Evolutionary conservation across 1,284 basidiomycete species (phyloP).

Genomic region (Sporisorium exsertum): DNA sequence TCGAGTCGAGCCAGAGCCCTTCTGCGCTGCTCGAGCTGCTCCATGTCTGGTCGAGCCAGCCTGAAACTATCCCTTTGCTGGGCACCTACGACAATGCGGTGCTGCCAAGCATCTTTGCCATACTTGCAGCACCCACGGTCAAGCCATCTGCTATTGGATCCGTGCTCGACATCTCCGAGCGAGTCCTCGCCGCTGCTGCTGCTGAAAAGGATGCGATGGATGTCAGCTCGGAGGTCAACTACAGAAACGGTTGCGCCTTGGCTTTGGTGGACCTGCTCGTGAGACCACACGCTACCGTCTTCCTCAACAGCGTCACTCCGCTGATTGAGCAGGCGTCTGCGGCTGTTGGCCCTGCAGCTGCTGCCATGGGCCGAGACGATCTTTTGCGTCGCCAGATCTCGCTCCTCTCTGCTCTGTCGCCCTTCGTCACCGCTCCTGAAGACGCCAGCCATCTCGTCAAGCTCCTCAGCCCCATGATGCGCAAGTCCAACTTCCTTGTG

Average conservation of each 20-base stretch:
- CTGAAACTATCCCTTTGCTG: constrained; percentile 76
- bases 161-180: constrained; percentile 88
- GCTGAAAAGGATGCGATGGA: constrained; percentile 29
- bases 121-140: constrained; percentile 83
- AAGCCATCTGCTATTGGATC: constrained; percentile 84
- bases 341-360: constrained; percentile 75
- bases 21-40: constrained; percentile 90
- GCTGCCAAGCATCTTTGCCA: constrained; percentile 83
- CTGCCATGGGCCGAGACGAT: constrained; percentile 75
- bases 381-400: constrained; percentile 84
- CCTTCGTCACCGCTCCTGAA: constrained; percentile 77
- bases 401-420: constrained; percentile 83
- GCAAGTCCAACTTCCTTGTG: constrained; percentile 80
- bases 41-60: constrained; percentile 79
- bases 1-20: constrained; percentile 91
- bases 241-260: constrained; percentile 21
- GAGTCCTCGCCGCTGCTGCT: constrained; percentile 73
- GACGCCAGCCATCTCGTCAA: constrained; percentile 82
- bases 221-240: constrained; percentile 18
- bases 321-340: constrained; percentile 69
- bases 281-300: constrained; percentile 79
- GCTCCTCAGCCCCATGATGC: constrained; percentile 84
- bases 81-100: constrained; percentile 79
- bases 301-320: constrained; percentile 80
- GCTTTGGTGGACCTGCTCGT: constrained; percentile 72